Percentiles rank a stretch among this genome's conserved stretches.
These are phyloP conservation scores for Tetrapisispora fleetii DNA, from an alignment of 805 yeast genomes.

Conservation along the genomic window DNA sequence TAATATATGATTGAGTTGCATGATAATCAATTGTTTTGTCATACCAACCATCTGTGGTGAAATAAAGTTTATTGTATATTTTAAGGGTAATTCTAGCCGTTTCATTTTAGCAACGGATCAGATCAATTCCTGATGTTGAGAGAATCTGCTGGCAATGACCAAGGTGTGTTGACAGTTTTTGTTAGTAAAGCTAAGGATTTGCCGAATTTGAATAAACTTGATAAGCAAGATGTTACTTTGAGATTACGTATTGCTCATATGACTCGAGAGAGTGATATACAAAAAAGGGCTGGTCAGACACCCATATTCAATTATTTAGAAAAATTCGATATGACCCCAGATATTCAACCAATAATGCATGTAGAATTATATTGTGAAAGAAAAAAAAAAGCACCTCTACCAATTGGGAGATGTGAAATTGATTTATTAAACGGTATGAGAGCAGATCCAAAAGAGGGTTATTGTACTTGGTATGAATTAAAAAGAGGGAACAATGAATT, in stretches of 20 bases:
- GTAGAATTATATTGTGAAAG: constrained; percentile 61
- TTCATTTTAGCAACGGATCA: neutral
- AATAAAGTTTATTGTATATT: too few species aligned
- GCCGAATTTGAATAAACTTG: constrained; percentile 76
- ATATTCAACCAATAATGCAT: constrained; percentile 51
- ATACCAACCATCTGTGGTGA: too few species aligned
- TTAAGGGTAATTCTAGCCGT: too few species aligned
- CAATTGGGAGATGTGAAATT: constrained; percentile 73
- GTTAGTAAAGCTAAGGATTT: constrained; percentile 76
- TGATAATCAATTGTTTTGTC: too few species aligned
- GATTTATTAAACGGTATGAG: constrained; percentile 66
- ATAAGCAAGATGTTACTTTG: constrained; percentile 90
- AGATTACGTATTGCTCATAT: constrained; percentile 71
- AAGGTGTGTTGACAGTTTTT: constrained; percentile 59
- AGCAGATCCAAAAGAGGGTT: constrained; percentile 61
- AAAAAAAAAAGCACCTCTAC: constrained; percentile 78
- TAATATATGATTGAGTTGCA: too few species aligned
- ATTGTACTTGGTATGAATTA: constrained; percentile 76
- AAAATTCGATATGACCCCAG: constrained; percentile 55
- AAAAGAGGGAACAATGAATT: constrained; percentile 49
- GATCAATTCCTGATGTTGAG: constrained; percentile 7
- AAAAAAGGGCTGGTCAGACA: constrained; percentile 85
- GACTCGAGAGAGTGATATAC: constrained; percentile 69
- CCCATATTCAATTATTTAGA: constrained; percentile 81
- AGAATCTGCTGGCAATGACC: constrained; percentile 21